A percentile compares a stretch with the other conserved stretches of the same genome.
phyloP scores from a whole-genome alignment of 345 rosid species.

The Aurinia saxatilis region DNA sequence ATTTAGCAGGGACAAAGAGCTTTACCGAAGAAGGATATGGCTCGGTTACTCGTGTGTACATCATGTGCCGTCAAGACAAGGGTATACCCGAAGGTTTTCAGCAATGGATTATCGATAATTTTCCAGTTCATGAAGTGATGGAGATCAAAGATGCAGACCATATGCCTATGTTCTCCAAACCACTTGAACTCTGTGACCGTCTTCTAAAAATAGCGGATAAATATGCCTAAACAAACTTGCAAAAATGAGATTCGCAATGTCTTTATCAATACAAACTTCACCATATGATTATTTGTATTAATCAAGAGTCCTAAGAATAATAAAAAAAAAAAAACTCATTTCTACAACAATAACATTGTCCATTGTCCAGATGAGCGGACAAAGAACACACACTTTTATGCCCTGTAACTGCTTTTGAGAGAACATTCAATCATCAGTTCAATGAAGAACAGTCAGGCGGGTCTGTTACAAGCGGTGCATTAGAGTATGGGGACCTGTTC shows the following conservation, averaged over 20 bases:
- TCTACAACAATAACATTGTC: constrained; percentile 10
- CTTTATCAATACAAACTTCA: neutral
- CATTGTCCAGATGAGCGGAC: neutral
- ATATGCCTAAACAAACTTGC: neutral
- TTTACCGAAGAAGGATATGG: constrained; percentile 25
- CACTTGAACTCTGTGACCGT: constrained; percentile 18
- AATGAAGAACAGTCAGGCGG: neutral
- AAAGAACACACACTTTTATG: neutral
- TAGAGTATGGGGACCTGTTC: neutral
- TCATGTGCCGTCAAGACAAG: constrained; percentile 29
- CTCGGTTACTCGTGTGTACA: constrained; percentile 11
- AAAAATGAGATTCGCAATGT: neutral
- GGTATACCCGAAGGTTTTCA: constrained; percentile 8
- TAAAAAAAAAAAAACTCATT: neutral
- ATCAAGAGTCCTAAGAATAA: neutral
- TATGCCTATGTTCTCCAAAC: constrained; percentile 35
- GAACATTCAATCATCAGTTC: constrained; percentile 3
- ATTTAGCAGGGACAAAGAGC: neutral
- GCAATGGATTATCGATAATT: constrained; percentile 24
- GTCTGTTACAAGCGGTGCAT: neutral
- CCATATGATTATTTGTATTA: neutral
- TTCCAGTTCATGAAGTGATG: constrained; percentile 19
- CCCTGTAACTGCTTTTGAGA: neutral
- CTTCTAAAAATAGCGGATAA: constrained; percentile 16
- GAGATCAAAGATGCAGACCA: constrained; percentile 34